These are phyloP conservation scores for Backusella macrospora DNA, from an alignment of 192 early-diverging fungal species.

Conservation along the genomic window DNA sequence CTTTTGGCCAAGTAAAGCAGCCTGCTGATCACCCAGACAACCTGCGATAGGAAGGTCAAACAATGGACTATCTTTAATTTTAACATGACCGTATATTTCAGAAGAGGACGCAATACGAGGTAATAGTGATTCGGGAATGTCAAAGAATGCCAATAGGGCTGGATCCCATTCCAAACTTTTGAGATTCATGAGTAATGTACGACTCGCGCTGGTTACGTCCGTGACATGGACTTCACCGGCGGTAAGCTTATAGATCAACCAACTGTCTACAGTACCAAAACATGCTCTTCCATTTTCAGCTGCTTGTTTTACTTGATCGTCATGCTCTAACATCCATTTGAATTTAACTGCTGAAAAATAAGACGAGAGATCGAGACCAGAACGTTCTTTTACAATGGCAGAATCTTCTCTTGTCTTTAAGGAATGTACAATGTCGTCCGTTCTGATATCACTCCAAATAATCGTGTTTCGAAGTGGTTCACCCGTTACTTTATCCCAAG, in stretches of 20 bases:
- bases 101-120: constrained; percentile 84
- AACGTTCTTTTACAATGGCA: constrained; percentile 47
- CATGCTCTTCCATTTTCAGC: constrained; percentile 67
- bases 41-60: constrained; percentile 81
- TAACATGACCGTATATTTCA: constrained; percentile 71
- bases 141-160: constrained; percentile 75
- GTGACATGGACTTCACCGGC: constrained; percentile 79
- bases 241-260: constrained; percentile 92
- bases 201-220: constrained; percentile 92
- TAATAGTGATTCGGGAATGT: constrained; percentile 51
- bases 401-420: constrained; percentile 52
- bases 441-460: constrained; percentile 91
- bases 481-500: constrained; percentile 86
- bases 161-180: constrained; percentile 78
- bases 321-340: constrained; percentile 89
- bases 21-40: constrained; percentile 93
- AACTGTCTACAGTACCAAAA: constrained; percentile 95
- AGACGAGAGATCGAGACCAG: constrained; percentile 87
- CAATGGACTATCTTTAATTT: constrained; percentile 51
- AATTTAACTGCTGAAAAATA: constrained; percentile 94
- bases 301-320: constrained; percentile 67
- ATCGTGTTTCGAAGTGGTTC: constrained; percentile 83
- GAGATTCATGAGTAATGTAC: constrained; percentile 94
- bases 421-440: constrained; percentile 71
- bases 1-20: constrained; percentile 91